Evolutionary conservation across 371 early-diverging fungal species (phyloP), one percentile per base, ranked within the genome.

Genomic region (Mucor indicus): DNA sequence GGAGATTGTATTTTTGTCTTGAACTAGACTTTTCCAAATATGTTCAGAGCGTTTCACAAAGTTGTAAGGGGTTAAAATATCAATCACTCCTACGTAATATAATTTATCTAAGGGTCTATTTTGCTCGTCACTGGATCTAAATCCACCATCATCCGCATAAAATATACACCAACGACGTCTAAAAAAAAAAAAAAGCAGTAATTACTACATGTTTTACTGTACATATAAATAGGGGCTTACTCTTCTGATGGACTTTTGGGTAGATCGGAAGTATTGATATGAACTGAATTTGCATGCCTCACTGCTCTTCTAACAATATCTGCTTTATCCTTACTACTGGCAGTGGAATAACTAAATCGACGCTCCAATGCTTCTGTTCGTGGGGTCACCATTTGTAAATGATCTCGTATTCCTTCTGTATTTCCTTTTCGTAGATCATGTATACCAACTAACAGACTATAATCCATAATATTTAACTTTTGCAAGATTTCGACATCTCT

Each of bases 391-490:
- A 95, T 86, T 23, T 87, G 79, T 43, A 95, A 77, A 23, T 82
- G 81, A 71, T 94, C 93, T 41, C 95, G 88, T 40, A 95, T 82
- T 40, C 87, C 83, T 44, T 91, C 88, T 38, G 70, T 70, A 65
- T 98, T 96, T 36, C 95, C 96, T 24, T 83, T 79, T 22, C 64
- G 71, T 42, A 80, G 44, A 60, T 95, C 90, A 59, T 97, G 97
- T 10, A 93, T 77, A 3, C 98, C 98, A 17, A 97, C 67, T 16
- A 98, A 67, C 43, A 98, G 66, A 47, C 93, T 92, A 72, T 98
- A 98, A 70, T 98, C 98, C 98, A 98, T 98, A 44, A 98, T 97
- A 42, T 92, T 86, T 38, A 90, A 74, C 12, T 64, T 61, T 36
- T 75, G 67, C 41, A 97, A 64, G 41, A 94, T 76, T 62, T 72